Evolutionary conservation across 2,329 filamentous ascomycete species (phyloP), one percentile per base, ranked within the genome.

Genomic region (Aspergillus ibericus): DNA sequence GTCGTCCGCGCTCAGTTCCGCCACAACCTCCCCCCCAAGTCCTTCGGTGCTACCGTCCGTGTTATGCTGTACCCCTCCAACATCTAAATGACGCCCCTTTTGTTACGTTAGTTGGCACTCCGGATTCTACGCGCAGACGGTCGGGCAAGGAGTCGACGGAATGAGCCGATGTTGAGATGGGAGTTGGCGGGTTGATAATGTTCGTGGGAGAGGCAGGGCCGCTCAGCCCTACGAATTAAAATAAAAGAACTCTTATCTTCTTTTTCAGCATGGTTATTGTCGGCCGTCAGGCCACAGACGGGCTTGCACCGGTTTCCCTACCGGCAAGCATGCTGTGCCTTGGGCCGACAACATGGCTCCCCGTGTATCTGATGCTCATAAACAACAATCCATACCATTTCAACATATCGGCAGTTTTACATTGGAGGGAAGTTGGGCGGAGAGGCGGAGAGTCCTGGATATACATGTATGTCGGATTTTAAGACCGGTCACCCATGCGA

Each of bases 61-160:
- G 87, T 96, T 82, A 96, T 96, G 92, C 86, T 96, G 82, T 96
- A 96, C 87, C 92, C 92, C 81, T 96, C 92, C 78, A 92, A 91
- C 84, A 95, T 97, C 89, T 96, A 93, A 89, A 82, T 69, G 69
- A 60, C 60, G 58, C 57, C 63, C 63, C 58, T 70, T 70, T 66
- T 64, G 67, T 66, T 68, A 67, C 70, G 70, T 73, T 68, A 68
- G 70, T 71, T 69, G 70, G 67, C 66, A 67, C 68, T 70, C 70
- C 66, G 67, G 66, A 70, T 69, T 70, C 66, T 71, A 71, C 70
- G 70, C 69, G 66, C 70, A 71, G 69, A 72, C 68, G 67, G 70
- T 67, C 70, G 68, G 70, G 68, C 70, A 66, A 72, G 72, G 72
- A 71, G 71, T 73, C 69, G 66, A 71, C 66, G 70, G 69, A 70